Base-by-base conservation (phyloP, 495 filamentous ascomycete genomes). In the Xylaria scruposa region DNA sequence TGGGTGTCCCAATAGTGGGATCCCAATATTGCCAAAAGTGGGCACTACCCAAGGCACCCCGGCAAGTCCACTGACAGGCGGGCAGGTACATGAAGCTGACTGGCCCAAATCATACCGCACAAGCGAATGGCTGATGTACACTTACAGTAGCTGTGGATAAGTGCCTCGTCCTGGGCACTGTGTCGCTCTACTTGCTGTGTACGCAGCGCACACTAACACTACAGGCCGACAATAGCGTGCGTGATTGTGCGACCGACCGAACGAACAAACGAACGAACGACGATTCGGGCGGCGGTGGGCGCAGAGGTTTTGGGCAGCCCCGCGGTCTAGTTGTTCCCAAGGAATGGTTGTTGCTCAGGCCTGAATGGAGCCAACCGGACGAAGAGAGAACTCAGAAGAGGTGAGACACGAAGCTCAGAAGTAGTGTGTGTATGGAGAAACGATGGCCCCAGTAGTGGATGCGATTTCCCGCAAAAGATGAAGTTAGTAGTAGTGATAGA, bases 1-100 rank as follows among this genome's bases (percentile, higher is more conserved):
- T 78, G 72, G 72, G 71, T 73, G 61, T 70, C 73, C 77, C 77
- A 79, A 79, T 79, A 76, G 75, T 77, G 74, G 68, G 71, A 78
- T 75, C 72, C 51, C 64, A 77, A 78, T 78, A 77, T 79, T 77
- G 74, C 65, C 13, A 79, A 73, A 75, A 71, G 74, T 78, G 77
- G 77, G 63, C 8, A 12, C 8, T 56, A 67, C 70, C 74, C 70
- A 71, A 62, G 40, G 8, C 51, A 62, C 70, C 70, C 70, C 24
- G 62, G 61, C 17, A 59, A 44, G 49, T 49, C 61, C 69, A 66
- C 49, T 65, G 70, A 64, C 62, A 71, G 53, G 61, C 46, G 62
- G 70, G 70, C 70, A 68, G 40, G 63, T 67, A 72, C 65, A 67
- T 72, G 70, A 64, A 62, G 68, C 68, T 70, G 68, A 71, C 69